phyloP scores from a whole-genome alignment of 257 asterid species.

The Paulownia fortunei region DNA sequence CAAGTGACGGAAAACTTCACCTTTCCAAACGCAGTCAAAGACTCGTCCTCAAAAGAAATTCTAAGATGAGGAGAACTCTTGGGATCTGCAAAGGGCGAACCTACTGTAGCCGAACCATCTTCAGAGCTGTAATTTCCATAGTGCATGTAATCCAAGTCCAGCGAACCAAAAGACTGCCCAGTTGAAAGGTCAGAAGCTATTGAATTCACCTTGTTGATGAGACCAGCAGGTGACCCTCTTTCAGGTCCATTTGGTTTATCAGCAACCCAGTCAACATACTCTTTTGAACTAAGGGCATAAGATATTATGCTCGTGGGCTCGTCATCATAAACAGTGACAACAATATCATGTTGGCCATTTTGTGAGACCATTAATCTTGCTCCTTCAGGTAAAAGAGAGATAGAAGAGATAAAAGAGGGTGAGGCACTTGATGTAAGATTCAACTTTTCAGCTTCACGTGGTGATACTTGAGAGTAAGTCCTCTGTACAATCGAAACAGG shows the following conservation, averaged over 20 bases:
- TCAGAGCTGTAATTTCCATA: constrained; percentile 61
- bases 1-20: constrained; percentile 75
- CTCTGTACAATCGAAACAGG: constrained; percentile 55
- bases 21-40: constrained; percentile 45
- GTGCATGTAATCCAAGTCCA: constrained; percentile 60
- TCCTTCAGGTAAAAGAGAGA: constrained; percentile 65
- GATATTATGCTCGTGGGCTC: constrained; percentile 83
- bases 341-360: constrained; percentile 45
- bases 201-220: constrained; percentile 45
- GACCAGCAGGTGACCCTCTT: constrained; percentile 41
- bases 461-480: constrained; percentile 55
- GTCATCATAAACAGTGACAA: constrained; percentile 61
- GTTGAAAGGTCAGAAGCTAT: constrained; percentile 51
- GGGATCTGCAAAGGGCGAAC: constrained; percentile 51
- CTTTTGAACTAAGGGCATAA: constrained; percentile 63
- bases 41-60: constrained; percentile 63
- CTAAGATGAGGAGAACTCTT: constrained; percentile 70
- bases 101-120: constrained; percentile 48
- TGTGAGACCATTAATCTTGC: constrained; percentile 62
- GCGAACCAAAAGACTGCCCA: constrained; percentile 64
- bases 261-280: constrained; percentile 53
- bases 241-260: constrained; percentile 45
- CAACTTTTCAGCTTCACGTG: constrained; percentile 53
- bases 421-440: constrained; percentile 42
- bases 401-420: constrained; percentile 47